Evolutionary conservation across 768 basidiomycete species (phyloP), one percentile per base, ranked within the genome.

Genomic region (Panaeolus papilionaceus): DNA sequence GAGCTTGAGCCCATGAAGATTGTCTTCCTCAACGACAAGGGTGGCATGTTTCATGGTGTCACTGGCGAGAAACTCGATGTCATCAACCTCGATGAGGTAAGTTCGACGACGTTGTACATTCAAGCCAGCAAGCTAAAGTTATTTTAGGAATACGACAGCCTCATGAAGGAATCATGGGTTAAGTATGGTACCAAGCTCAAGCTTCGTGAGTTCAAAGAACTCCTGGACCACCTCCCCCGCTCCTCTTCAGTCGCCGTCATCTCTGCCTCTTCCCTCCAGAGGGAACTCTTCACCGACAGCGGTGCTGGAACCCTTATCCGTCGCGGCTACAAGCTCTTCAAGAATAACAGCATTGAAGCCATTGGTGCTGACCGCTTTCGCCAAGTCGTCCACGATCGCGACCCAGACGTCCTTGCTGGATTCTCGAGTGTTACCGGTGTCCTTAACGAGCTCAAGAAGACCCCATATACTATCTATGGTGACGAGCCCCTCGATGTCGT

Each of bases 161-260:
- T 99, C 67, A 94, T 99, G 96, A 96, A 96, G 75, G 93, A 99
- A 80, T 88, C 96, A 6, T 99, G 98, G 98, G 97, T 99, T 79
- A 98, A 98, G 78, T 98, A 90, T 77, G 98, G 97, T 68, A 99
- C 97, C 70, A 99, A 99, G 80, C 93, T 99, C 79, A 99, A 99
- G 82, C 87, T 99, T 66, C 92, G 98, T 70, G 97, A 99, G 79
- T 98, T 99, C 86, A 99, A 99, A 82, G 98, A 99, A 75, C 90
- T 99, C 64, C 88, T 99, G 51, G 98, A 99, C 76, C 92, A 96
- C 81, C 94, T 99, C 70, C 98, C 98, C 16, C 96, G 98, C 67
- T 93, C 98, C 3, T 98, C 97, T 18, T 98, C 96, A 44, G 98
- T 99, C 63, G 97, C 98, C 71, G 95, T 99, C 80, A 99, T 99